A percentile compares a stretch with the other conserved stretches of the same genome.
Evolutionary conservation across 2,329 filamentous ascomycete genomes (phyloP).

Genomic region (Mollisia scopiformis): DNA sequence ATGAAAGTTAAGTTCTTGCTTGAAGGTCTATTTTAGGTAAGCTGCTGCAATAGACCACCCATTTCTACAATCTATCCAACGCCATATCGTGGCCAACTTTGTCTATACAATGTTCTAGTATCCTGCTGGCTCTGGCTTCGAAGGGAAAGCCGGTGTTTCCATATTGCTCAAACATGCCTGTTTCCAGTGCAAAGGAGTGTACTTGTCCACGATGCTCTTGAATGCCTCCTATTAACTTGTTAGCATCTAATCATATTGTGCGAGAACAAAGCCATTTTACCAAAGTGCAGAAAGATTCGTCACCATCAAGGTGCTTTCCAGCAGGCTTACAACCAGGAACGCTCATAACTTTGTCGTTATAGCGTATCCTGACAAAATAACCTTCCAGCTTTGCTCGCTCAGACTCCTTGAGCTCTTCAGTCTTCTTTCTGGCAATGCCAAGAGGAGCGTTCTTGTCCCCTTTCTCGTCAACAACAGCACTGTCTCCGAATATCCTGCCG

Average conservation of each 20-base stretch:
- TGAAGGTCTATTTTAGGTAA: no score
- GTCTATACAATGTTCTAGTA: no score
- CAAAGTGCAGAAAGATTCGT: constrained; percentile 89
- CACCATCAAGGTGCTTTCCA: constrained; percentile 84
- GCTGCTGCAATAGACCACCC: no score
- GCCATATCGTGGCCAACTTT: no score
- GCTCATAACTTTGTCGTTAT: constrained; percentile 82
- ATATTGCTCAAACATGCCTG: constrained; percentile 61
- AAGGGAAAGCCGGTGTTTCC: constrained; percentile 41
- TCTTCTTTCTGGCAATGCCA: constrained; percentile 63
- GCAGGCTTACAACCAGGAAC: constrained; percentile 78
- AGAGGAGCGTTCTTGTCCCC: constrained; percentile 31
- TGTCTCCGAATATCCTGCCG: constrained; percentile 29
- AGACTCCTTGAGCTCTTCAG: constrained; percentile 54
- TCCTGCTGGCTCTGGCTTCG: constrained; percentile 35
- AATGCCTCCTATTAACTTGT: constrained; percentile 69
- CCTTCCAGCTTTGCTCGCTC: constrained; percentile 67
- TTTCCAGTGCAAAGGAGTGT: constrained; percentile 81
- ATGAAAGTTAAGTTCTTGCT: no score
- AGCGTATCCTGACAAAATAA: constrained; percentile 88
- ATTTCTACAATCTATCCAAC: no score
- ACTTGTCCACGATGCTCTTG: constrained; percentile 89
- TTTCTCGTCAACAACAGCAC: constrained; percentile 23
- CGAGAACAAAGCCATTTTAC: constrained; percentile 42
- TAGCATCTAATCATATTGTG: neutral